Evolutionary conservation across 1,139 yeast species (phyloP).

Genomic region (Cylindricascospora bacillispora): DNA sequence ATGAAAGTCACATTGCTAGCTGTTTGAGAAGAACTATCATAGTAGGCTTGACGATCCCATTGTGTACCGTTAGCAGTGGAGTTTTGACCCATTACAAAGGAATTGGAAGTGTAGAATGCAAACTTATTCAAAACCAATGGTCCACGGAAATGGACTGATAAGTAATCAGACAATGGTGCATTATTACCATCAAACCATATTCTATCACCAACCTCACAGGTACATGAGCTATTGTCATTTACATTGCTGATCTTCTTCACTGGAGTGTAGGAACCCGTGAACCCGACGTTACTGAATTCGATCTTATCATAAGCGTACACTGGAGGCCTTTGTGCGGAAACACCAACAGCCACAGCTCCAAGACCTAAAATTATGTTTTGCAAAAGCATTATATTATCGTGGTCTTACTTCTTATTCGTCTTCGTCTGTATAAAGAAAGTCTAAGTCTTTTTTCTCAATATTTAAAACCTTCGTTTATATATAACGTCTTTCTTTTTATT

Average conservation of each 20-base stretch:
- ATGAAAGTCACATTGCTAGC: slow-evolving; percentile 53
- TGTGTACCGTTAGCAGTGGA: slow-evolving; percentile 21
- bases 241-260: slow-evolving; percentile 42
- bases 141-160: slow-evolving; percentile 76
- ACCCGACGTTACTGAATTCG: slow-evolving; percentile 52
- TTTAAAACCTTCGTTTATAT: too few relatives aligned
- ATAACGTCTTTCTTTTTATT: too few relatives aligned
- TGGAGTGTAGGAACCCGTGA: slow-evolving; percentile 47
- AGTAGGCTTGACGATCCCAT: slow-evolving; percentile 36
- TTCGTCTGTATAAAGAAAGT: too few relatives aligned
- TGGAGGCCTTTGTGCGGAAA: background rate
- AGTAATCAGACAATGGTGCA: slow-evolving; percentile 56
- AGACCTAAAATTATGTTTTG: background rate
- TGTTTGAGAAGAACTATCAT: slow-evolving; percentile 30
- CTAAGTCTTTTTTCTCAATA: too few relatives aligned
- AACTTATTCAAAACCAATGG: slow-evolving; percentile 52
- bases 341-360: background rate
- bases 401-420: too few relatives aligned
- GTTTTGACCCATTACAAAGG: slow-evolving; percentile 20
- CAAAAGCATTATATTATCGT: slow-evolving; percentile 2
- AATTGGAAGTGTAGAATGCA: slow-evolving; percentile 42
- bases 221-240: slow-evolving; percentile 34
- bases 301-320: slow-evolving; percentile 28
- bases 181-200: slow-evolving; percentile 45
- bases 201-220: slow-evolving; percentile 32